These are phyloP conservation scores for Neonectria faginata DNA, from an alignment of 2,329 filamentous ascomycete genomes.

Conservation along the genomic window DNA sequence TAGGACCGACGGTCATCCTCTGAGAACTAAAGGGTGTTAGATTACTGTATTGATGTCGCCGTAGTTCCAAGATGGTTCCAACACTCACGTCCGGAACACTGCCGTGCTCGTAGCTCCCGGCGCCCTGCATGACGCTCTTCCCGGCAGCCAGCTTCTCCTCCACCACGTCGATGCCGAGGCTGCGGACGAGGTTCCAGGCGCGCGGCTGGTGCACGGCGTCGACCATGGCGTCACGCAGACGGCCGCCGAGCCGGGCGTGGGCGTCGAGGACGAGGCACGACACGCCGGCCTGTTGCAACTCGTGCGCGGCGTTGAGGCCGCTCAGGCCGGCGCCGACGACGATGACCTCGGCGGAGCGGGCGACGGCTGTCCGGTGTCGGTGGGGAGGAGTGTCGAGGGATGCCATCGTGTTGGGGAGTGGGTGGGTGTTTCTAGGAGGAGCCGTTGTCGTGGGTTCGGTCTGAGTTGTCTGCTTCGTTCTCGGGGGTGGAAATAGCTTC, in stretches of 20 bases:
- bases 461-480: not conserved
- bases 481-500: not conserved
- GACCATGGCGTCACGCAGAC: conserved; percentile 36
- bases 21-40: conserved; percentile 18
- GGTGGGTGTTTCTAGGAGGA: too few species aligned
- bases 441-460: not conserved
- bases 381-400: not conserved
- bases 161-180: conserved; percentile 26
- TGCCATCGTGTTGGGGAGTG: not conserved
- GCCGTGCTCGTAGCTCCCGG: conserved; percentile 20
- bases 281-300: conserved; percentile 39
- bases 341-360: conserved; percentile 39
- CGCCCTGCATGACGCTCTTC: conserved; percentile 24
- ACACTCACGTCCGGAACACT: conserved; percentile 23
- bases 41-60: not conserved
- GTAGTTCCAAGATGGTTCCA: not conserved
- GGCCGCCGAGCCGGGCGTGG: conserved; percentile 32
- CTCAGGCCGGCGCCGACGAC: conserved; percentile 43
- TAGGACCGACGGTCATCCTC: conserved; percentile 34
- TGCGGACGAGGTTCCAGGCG: conserved; percentile 22
- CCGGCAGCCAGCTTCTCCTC: conserved; percentile 21
- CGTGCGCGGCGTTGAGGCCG: conserved; percentile 41
- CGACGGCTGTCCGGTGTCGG: conserved; percentile 20
- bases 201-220: conserved; percentile 35
- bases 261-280: conserved; percentile 42